phyloP scores from a whole-genome alignment of 352 stramenopile species.

The Phytophthora fragariae region DNA sequence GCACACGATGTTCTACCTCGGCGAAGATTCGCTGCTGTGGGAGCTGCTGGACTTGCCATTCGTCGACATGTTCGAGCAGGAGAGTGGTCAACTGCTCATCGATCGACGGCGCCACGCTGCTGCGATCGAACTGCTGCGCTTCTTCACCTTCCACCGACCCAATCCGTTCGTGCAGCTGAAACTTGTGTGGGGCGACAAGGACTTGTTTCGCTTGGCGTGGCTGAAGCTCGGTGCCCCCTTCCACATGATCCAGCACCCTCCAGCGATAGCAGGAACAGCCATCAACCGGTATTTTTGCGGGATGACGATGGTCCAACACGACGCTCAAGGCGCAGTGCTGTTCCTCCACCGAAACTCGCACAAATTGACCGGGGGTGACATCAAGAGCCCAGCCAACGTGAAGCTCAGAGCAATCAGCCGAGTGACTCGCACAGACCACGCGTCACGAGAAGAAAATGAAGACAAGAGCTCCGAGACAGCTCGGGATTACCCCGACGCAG shows the following conservation, averaged over 20 bases:
- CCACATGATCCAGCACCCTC: slow-evolving; percentile 48
- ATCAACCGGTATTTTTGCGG: slow-evolving; percentile 64
- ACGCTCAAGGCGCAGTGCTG: slow-evolving; percentile 39
- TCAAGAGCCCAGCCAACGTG: slow-evolving; percentile 11
- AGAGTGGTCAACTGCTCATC: slow-evolving; percentile 65
- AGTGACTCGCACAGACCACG: neutral
- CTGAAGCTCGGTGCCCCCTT: slow-evolving; percentile 54
- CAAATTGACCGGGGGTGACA: slow-evolving; percentile 47
- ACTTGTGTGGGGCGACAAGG: slow-evolving; percentile 63
- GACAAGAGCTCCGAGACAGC: neutral
- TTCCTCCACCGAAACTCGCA: slow-evolving; percentile 64
- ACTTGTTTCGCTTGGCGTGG: slow-evolving; percentile 69
- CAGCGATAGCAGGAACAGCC: slow-evolving; percentile 52
- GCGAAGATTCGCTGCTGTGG: slow-evolving; percentile 56
- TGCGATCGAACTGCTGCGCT: slow-evolving; percentile 46
- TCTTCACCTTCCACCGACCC: slow-evolving; percentile 49
- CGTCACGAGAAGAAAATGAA: slow-evolving; percentile 22
- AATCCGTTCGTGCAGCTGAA: slow-evolving; percentile 42
- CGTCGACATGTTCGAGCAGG: slow-evolving; percentile 72
- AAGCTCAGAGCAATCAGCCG: slow-evolving; percentile 7
- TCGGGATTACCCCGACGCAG: slow-evolving; percentile 45
- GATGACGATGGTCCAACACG: slow-evolving; percentile 60
- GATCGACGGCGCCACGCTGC: slow-evolving; percentile 43
- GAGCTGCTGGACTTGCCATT: slow-evolving; percentile 50
- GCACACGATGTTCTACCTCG: slow-evolving; percentile 63